These are phyloP conservation scores for Zalerion maritima DNA, from an alignment of 495 filamentous ascomycete genomes.

Conservation along the genomic window DNA sequence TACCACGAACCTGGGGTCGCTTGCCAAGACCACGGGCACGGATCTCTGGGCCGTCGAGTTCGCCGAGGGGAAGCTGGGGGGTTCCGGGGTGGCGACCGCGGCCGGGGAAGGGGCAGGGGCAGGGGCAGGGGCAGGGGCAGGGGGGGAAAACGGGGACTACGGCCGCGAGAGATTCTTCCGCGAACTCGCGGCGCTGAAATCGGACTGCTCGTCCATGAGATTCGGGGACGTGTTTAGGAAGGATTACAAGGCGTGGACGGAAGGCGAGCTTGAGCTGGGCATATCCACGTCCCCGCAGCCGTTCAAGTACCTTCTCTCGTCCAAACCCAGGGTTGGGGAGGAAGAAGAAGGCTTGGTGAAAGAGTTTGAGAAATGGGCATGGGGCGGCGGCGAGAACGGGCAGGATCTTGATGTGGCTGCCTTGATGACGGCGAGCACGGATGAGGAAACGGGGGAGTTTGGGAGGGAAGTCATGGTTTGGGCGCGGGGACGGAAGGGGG, in stretches of 20 bases:
- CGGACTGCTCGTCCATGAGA: conserved; percentile 49
- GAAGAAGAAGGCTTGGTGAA: conserved; percentile 30
- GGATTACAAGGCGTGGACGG: conserved; percentile 87
- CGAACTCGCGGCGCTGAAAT: conserved; percentile 50
- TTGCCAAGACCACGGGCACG: conserved; percentile 56
- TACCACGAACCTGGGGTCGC: conserved; percentile 55
- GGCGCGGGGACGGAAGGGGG: conserved; percentile 31
- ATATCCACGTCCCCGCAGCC: conserved; percentile 60
- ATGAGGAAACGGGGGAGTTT: conserved; percentile 40
- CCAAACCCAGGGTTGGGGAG: conserved; percentile 15
- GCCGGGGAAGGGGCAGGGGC: too few relatives aligned
- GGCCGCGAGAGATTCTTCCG: conserved; percentile 46
- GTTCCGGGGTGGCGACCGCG: background rate
- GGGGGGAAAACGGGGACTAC: conserved; percentile 29
- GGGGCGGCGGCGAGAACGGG: conserved; percentile 39
- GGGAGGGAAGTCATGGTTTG: conserved; percentile 61
- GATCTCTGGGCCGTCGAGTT: conserved; percentile 53
- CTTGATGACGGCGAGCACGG: conserved; percentile 61
- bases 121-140: too few relatives aligned
- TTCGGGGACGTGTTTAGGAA: conserved; percentile 67
- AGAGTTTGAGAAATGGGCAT: too few relatives aligned
- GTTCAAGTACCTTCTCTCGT: conserved; percentile 42
- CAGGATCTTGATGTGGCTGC: conserved; percentile 48
- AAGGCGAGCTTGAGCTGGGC: conserved; percentile 45
- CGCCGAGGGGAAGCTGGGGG: conserved; percentile 33